phyloP scores from a whole-genome alignment of 495 filamentous ascomycete genomes.

The Trichoderma virens region DNA sequence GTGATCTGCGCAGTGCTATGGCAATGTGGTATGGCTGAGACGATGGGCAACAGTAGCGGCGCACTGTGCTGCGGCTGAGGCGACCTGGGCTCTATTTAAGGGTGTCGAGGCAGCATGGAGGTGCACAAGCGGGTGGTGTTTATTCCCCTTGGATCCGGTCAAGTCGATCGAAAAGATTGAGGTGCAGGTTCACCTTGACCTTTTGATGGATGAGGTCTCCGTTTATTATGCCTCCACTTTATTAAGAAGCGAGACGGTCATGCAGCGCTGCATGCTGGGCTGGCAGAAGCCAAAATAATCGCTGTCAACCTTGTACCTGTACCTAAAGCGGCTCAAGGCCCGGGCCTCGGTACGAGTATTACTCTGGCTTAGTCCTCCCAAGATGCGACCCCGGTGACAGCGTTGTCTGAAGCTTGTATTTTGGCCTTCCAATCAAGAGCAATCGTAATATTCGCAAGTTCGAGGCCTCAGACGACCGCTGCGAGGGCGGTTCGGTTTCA shows the following conservation, averaged over 20 bases:
- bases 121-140: too few relatives aligned
- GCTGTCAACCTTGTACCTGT: background rate
- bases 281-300: background rate
- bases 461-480: background rate
- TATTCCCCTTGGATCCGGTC: background rate
- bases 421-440: background rate
- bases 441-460: background rate
- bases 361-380: background rate
- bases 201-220: background rate
- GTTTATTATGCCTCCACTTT: background rate
- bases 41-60: background rate
- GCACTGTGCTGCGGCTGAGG: background rate
- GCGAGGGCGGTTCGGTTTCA: background rate
- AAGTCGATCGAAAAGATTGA: background rate
- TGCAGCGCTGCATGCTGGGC: background rate
- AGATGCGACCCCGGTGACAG: background rate
- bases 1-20: too few relatives aligned
- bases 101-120: background rate
- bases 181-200: background rate
- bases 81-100: background rate
- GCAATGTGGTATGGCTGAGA: too few relatives aligned
- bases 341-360: background rate
- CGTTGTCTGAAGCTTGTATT: background rate
- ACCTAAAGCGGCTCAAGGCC: background rate
- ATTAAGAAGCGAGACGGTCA: conserved; percentile 1